These are phyloP conservation scores for Cordyceps javanica DNA, from an alignment of 2,329 filamentous ascomycete species.

Conservation along the genomic window DNA sequence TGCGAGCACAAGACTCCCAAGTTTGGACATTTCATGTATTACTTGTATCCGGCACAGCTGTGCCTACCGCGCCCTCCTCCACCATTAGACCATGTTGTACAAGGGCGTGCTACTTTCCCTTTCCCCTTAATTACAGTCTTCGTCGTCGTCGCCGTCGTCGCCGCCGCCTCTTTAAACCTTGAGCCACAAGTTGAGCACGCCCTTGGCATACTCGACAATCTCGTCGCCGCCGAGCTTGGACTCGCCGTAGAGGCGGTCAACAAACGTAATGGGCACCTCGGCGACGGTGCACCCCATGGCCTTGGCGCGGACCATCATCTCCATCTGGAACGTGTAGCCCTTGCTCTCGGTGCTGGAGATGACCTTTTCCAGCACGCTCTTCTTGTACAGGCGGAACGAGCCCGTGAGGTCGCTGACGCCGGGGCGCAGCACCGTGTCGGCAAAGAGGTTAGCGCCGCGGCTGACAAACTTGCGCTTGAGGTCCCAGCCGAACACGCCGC, in stretches of 20 bases:
- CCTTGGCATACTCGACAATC: constrained; percentile 94
- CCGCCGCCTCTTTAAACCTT: constrained; percentile 50
- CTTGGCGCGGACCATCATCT: constrained; percentile 97
- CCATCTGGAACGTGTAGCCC: constrained; percentile 99
- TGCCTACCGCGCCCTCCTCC: not conserved
- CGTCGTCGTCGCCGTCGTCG: too few relatives aligned
- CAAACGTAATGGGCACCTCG: constrained; percentile 94
- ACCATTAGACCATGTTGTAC: not conserved
- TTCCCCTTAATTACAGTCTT: not conserved
- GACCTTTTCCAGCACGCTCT: constrained; percentile 78
- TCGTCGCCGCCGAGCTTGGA: constrained; percentile 91
- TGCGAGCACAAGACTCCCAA: not conserved
- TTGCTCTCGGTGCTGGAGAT: constrained; percentile 90
- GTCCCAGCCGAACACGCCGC: constrained; percentile 95
- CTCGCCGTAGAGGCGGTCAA: constrained; percentile 91
- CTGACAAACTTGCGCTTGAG: constrained; percentile 81
- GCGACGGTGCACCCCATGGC: constrained; percentile 90
- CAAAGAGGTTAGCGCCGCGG: constrained; percentile 88
- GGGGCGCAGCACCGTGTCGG: constrained; percentile 86
- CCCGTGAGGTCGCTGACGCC: constrained; percentile 95
- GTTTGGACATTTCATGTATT: constrained; percentile 7
- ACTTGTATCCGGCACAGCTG: not conserved
- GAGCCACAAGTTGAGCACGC: constrained; percentile 69
- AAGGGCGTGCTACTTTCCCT: not conserved
- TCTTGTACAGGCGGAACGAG: constrained; percentile 93